phyloP scores from a whole-genome alignment of 73 alveolate genomes.

The Urostyla sp. region DNA sequence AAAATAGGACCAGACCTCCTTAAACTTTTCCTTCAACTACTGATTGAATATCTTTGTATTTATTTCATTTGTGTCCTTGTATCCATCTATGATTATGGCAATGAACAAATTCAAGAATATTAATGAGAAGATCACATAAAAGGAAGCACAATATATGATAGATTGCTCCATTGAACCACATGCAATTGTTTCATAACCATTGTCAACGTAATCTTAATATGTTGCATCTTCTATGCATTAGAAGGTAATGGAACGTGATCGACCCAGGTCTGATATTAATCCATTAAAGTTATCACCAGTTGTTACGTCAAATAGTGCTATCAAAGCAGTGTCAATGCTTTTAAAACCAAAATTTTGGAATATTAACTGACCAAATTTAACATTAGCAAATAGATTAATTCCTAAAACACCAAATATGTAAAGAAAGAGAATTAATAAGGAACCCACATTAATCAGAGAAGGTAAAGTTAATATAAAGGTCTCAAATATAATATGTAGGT shows the following conservation, averaged over 20 bases:
- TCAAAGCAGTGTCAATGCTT: constrained; percentile 38
- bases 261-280: constrained; percentile 78
- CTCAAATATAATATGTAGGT: constrained; percentile 45
- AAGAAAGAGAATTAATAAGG: constrained; percentile 47
- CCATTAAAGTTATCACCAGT: constrained; percentile 91
- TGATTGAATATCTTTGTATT: constrained; percentile 32
- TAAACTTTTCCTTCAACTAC: constrained; percentile 50
- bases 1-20: constrained; percentile 30
- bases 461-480: constrained; percentile 62
- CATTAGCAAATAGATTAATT: constrained; percentile 40
- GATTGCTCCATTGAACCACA: too few relatives aligned
- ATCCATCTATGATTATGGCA: constrained; percentile 78
- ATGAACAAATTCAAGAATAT: constrained; percentile 75
- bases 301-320: constrained; percentile 40
- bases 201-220: constrained; percentile 10
- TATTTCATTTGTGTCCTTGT: constrained; percentile 29
- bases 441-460: constrained; percentile 62
- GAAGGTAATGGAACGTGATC: background rate
- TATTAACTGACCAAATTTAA: constrained; percentile 16
- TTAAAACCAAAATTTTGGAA: background rate
- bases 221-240: background rate
- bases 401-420: constrained; percentile 48
- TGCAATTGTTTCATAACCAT: background rate
- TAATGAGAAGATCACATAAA: constrained; percentile 64
- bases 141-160: constrained; percentile 46